Percentiles rank a stretch among this genome's conserved stretches.
Evolutionary conservation across 2,329 filamentous ascomycete genomes (phyloP).

Genomic region (Tolypocladium paradoxum): DNA sequence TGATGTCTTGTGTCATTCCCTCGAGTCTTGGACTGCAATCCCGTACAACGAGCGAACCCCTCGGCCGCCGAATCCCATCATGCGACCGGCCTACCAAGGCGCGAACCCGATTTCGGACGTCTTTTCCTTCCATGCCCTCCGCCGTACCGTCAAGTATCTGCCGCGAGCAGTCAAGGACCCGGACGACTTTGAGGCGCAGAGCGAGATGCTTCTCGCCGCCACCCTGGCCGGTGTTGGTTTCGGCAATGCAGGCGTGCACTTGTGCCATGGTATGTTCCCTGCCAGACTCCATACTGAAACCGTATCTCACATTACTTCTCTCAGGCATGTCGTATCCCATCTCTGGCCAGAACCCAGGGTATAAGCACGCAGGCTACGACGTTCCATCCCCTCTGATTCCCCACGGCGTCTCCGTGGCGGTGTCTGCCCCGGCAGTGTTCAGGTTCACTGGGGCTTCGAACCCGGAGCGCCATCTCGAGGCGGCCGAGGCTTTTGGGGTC

Average conservation of each 20-base stretch:
- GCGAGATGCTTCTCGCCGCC: slow-evolving; percentile 88
- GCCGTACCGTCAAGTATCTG: slow-evolving; percentile 80
- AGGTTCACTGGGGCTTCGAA: slow-evolving; percentile 86
- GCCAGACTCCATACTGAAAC: background rate
- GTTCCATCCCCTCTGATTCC: slow-evolving; percentile 74
- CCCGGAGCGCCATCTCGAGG: slow-evolving; percentile 80
- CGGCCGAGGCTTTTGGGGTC: slow-evolving; percentile 83
- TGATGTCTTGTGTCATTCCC: slow-evolving; percentile 87
- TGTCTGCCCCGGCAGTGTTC: slow-evolving; percentile 89
- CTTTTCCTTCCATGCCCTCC: slow-evolving; percentile 80
- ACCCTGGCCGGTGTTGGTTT: slow-evolving; percentile 94
- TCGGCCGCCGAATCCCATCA: slow-evolving; percentile 77
- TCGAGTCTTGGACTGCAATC: slow-evolving; percentile 97
- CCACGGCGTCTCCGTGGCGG: slow-evolving; percentile 89
- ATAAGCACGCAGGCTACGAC: slow-evolving; percentile 79
- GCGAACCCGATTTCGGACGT: slow-evolving; percentile 97
- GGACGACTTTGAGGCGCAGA: slow-evolving; percentile 86
- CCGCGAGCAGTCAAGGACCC: slow-evolving; percentile 79
- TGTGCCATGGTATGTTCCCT: slow-evolving; percentile 42
- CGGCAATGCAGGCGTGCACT: slow-evolving; percentile 92
- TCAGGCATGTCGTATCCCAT: slow-evolving; percentile 93
- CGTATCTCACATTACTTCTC: background rate
- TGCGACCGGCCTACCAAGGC: slow-evolving; percentile 89
- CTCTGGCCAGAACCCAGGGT: slow-evolving; percentile 83
- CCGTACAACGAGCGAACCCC: slow-evolving; percentile 82